These are phyloP conservation scores for Acacia concinna DNA, from an alignment of 331 rosid genomes.

Conservation along the genomic window DNA sequence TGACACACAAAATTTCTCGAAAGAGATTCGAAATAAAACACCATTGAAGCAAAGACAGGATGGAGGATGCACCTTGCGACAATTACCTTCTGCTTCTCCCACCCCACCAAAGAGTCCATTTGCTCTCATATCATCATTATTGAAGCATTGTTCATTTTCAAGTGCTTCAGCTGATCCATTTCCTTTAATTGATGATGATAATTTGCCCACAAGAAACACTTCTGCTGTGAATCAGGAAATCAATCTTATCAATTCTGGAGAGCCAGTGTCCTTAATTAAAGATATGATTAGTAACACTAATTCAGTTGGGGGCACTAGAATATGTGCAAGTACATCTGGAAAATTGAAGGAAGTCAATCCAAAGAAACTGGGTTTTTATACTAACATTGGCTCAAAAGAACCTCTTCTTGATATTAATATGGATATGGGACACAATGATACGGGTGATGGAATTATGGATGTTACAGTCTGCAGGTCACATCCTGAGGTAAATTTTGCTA, in stretches of 20 bases:
- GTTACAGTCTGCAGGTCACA: background rate
- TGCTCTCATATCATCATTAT: slow-evolving; percentile 47
- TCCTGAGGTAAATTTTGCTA: slow-evolving; percentile 31
- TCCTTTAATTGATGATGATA: slow-evolving; percentile 53
- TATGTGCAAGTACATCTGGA: slow-evolving; percentile 21
- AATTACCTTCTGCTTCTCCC: slow-evolving; percentile 47
- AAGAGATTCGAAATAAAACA: slow-evolving; percentile 40
- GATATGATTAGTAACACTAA: slow-evolving; percentile 15
- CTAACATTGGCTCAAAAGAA: slow-evolving; percentile 19
- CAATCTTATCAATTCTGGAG: slow-evolving; percentile 37
- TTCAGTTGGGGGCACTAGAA: slow-evolving; percentile 10
- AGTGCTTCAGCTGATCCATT: slow-evolving; percentile 55
- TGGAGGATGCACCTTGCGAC: slow-evolving; percentile 33
- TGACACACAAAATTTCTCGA: slow-evolving; percentile 45
- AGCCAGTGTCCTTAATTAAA: slow-evolving; percentile 30
- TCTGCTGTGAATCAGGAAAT: slow-evolving; percentile 27
- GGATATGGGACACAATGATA: slow-evolving; percentile 28
- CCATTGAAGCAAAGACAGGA: slow-evolving; percentile 32
- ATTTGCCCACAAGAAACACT: slow-evolving; percentile 29
- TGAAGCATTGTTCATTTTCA: slow-evolving; percentile 46
- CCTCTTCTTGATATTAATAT: slow-evolving; percentile 31
- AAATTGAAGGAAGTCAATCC: slow-evolving; percentile 33
- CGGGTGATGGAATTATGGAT: slow-evolving; percentile 21
- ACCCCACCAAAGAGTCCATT: slow-evolving; percentile 71
- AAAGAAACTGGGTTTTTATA: slow-evolving; percentile 21